Evolutionary conservation across 1,139 yeast genomes (phyloP), one percentile per base, ranked within the genome.

Genomic region (Saccharomyces hybrid): DNA sequence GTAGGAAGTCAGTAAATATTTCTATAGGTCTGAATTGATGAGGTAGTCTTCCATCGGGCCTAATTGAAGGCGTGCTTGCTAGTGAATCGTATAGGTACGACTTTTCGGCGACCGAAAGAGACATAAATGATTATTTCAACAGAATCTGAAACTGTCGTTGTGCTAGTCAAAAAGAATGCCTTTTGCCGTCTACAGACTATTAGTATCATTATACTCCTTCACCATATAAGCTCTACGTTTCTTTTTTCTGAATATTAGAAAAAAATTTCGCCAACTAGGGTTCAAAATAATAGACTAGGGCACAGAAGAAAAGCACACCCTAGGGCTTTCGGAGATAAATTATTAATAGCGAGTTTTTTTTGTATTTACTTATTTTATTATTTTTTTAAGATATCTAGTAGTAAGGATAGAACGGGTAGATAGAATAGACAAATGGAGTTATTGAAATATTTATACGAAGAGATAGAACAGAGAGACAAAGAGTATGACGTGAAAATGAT

Each of bases 1-100:
- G 95, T 57, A 91, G 75, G 63, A 90, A 86, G 53, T 86, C 84
- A 5, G 90, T 83, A 29, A 82, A 83, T 5, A 96, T 88, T 64
- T 89, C 95, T 49, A 91, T 71, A 0, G 97, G 97, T 59, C 97
- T 78, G 68, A 86, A 87, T 69, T 90, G 97, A 57, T 78, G 75
- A 13, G 75, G 76, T 4, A 77, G 73, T 61, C 99, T 78, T 3
- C 96, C 86, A 70, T 91, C 99, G 1, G 95, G 95, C 55, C 97
- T 78, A 51, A 86, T 77, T 7, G 88, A 83, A 0, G 89, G 88
- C 8, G 69, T 65, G 46, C 80, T 76, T 2, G 76, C 72, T 48
- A 91, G 74, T 1, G 97, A 89, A 52, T 86, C 90, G 63, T 83
- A 81, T 31, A 91, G 73, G 67, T 85, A 91, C 7, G 90, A 80